phyloP scores from a whole-genome alignment of 148 eudicot genomes.

The Salicornia ramosissima region DNA sequence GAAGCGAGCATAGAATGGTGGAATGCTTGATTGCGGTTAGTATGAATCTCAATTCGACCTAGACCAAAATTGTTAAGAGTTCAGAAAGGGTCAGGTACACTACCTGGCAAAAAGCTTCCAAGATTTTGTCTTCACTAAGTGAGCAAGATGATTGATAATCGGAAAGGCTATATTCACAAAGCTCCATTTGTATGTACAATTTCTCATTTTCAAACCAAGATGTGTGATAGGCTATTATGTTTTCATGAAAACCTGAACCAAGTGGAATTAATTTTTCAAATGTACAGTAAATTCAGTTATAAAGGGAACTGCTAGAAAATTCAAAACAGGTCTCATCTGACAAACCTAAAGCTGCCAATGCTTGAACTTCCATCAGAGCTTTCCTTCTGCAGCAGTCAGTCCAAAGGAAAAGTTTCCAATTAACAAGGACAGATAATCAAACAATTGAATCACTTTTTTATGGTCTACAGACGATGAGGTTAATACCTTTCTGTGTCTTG shows the following conservation, averaged over 20 bases:
- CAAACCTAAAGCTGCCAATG: conserved; percentile 84
- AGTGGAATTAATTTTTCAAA: conserved; percentile 4
- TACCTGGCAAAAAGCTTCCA: conserved; percentile 69
- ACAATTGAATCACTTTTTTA: neutral
- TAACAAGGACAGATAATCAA: neutral
- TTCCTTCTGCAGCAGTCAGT: conserved; percentile 56
- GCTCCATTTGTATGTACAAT: conserved; percentile 89
- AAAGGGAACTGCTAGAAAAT: neutral
- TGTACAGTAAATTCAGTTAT: neutral
- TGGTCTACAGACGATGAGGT: neutral
- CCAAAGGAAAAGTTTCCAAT: conserved; percentile 20
- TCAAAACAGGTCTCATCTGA: neutral
- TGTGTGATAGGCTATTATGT: conserved; percentile 67
- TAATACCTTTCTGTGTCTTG: conserved; percentile 71
- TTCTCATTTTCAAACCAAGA: conserved; percentile 90
- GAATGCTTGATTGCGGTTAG: neutral
- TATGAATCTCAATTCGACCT: too few relatives aligned
- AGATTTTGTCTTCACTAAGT: conserved; percentile 47
- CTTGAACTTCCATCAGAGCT: conserved; percentile 98
- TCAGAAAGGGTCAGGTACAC: neutral
- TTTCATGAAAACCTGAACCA: conserved; percentile 67
- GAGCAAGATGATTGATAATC: conserved; percentile 29
- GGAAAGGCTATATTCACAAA: conserved; percentile 77
- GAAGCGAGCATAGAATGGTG: neutral
- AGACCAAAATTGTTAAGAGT: neutral